Evolutionary conservation across 139 green algal genomes (phyloP).

Genomic region (Closterium sp.): DNA sequence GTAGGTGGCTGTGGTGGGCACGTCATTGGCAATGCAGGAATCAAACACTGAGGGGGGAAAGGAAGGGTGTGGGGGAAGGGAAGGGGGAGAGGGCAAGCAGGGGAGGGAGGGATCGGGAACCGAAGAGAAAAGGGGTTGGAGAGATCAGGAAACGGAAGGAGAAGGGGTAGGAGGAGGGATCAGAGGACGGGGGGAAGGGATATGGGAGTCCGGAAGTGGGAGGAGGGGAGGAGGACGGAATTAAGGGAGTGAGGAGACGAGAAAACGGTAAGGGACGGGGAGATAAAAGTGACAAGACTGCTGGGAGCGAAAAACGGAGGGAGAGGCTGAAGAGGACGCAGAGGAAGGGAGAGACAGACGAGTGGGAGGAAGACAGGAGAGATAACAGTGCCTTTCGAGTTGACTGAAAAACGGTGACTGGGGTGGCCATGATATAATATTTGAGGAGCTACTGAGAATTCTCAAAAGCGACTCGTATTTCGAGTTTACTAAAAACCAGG

Average conservation of each 20-base stretch:
- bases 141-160: background rate
- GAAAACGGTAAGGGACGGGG: background rate
- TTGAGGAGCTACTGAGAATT: too few species aligned
- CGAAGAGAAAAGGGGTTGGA: background rate
- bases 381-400: too few species aligned
- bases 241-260: background rate
- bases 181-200: background rate
- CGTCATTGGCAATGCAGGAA: constrained; percentile 46
- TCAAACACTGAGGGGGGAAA: constrained; percentile 30
- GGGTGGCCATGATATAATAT: too few species aligned
- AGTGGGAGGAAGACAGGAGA: background rate
- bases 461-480: too few species aligned
- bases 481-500: too few species aligned
- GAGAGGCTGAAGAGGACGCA: background rate
- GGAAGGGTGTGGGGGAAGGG: background rate
- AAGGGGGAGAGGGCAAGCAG: too few species aligned
- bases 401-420: too few species aligned
- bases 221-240: background rate
- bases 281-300: background rate
- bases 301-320: background rate
- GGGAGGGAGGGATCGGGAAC: too few species aligned
- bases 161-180: background rate
- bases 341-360: too few species aligned
- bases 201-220: too few species aligned
- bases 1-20: constrained; percentile 36